phyloP scores from a whole-genome alignment of 768 basidiomycete species.

The Mycena haematopus region DNA sequence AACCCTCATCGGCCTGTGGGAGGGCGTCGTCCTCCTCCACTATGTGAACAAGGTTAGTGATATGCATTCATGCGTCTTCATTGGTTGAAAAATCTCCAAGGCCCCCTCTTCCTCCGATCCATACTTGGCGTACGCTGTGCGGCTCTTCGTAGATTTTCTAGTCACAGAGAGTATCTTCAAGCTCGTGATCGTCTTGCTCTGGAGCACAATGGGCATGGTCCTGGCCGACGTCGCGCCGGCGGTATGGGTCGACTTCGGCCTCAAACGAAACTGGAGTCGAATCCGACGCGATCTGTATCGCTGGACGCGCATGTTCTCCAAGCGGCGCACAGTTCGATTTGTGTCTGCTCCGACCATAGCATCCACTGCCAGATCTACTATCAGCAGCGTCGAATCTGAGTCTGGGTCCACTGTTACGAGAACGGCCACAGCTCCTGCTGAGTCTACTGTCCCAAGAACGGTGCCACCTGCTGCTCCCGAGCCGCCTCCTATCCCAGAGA shows the following conservation, averaged over 20 bases:
- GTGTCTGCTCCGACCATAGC: slow-evolving; percentile 18
- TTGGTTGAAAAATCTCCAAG: background rate
- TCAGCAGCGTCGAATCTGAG: slow-evolving; percentile 7
- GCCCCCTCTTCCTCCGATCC: slow-evolving; percentile 72
- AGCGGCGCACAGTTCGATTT: slow-evolving; percentile 17
- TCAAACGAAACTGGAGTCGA: slow-evolving; percentile 43
- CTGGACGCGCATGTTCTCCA: slow-evolving; percentile 44
- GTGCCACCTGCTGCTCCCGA: slow-evolving; percentile 3
- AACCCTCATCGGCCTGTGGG: slow-evolving; percentile 79
- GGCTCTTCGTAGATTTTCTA: slow-evolving; percentile 77
- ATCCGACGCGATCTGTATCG: slow-evolving; percentile 39
- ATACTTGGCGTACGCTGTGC: slow-evolving; percentile 68
- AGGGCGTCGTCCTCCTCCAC: slow-evolving; percentile 77
- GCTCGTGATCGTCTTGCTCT: slow-evolving; percentile 53
- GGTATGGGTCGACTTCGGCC: slow-evolving; percentile 52
- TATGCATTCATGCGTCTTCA: no score
- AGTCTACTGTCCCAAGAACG: background rate
- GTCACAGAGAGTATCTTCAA: slow-evolving; percentile 62
- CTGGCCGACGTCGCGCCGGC: slow-evolving; percentile 57
- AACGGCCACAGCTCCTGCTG: slow-evolving; percentile 5
- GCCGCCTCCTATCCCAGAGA: background rate
- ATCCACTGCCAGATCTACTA: background rate
- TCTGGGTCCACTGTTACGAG: slow-evolving; percentile 6
- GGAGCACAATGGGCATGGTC: slow-evolving; percentile 60
- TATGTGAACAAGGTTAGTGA: slow-evolving; percentile 59